Percentiles rank a stretch among this genome's conserved stretches.
These are phyloP conservation scores for Exophiala dermatitidis DNA, from an alignment of 2,329 filamentous ascomycete species.

Conservation along the genomic window DNA sequence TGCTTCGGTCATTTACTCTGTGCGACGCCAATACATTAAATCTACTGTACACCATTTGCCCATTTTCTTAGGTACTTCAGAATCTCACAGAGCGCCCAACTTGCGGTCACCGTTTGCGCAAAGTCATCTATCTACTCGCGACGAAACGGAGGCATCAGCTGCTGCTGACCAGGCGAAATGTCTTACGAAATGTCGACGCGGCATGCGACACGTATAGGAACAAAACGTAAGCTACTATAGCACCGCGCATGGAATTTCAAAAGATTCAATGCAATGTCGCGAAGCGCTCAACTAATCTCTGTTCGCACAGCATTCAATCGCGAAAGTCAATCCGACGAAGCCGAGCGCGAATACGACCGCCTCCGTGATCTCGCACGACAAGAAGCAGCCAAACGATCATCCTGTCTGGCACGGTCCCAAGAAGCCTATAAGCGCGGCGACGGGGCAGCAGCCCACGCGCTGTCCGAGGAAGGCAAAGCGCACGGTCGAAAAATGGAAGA, in stretches of 20 bases:
- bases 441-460: slow-evolving; percentile 70
- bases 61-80: too few relatives aligned
- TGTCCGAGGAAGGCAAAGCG: slow-evolving; percentile 76
- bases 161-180: slow-evolving; percentile 27
- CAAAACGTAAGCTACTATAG: slow-evolving; percentile 17
- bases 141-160: slow-evolving; percentile 33
- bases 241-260: neutral
- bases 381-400: slow-evolving; percentile 69
- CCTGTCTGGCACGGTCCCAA: slow-evolving; percentile 70
- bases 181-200: slow-evolving; percentile 36
- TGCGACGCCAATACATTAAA: too few relatives aligned
- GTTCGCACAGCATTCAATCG: slow-evolving; percentile 63
- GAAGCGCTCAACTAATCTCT: too few relatives aligned
- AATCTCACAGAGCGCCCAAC: too few relatives aligned
- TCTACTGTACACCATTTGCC: too few relatives aligned
- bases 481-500: slow-evolving; percentile 79
- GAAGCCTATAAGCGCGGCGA: slow-evolving; percentile 79
- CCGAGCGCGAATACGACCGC: slow-evolving; percentile 85
- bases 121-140: neutral
- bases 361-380: slow-evolving; percentile 74
- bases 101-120: too few relatives aligned
- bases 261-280: neutral
- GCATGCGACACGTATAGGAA: slow-evolving; percentile 31
- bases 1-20: too few relatives aligned
- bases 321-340: slow-evolving; percentile 51